Percentiles rank a stretch among this genome's conserved stretches.
These are phyloP conservation scores for Rhizophagus sp. DNA, from an alignment of 192 early-diverging fungal genomes.

Conservation along the genomic window DNA sequence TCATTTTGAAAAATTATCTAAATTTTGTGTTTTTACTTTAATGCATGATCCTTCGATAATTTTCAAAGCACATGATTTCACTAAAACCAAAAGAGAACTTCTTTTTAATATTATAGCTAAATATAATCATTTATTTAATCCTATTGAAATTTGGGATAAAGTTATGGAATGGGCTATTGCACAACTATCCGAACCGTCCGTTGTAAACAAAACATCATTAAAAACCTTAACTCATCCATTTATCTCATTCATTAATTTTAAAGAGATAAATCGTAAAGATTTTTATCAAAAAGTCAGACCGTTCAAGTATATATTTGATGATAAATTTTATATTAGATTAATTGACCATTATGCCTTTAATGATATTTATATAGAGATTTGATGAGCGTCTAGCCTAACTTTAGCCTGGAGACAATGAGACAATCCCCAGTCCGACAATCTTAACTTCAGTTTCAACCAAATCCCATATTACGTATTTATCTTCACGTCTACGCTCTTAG, in stretches of 20 bases:
- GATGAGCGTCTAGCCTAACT: too few relatives aligned
- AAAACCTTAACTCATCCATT: neutral
- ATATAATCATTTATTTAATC: neutral
- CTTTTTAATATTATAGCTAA: neutral
- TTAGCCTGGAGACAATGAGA: too few relatives aligned
- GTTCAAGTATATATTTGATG: neutral
- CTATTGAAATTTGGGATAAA: neutral
- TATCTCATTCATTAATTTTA: neutral
- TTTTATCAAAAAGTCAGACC: constrained; percentile 4
- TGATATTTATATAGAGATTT: neutral
- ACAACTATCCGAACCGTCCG: neutral
- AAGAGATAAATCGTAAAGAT: neutral
- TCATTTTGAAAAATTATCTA: neutral
- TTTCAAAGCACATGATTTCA: neutral
- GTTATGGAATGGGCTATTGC: neutral
- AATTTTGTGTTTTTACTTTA: neutral
- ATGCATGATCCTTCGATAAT: neutral
- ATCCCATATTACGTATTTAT: too few relatives aligned
- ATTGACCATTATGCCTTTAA: neutral
- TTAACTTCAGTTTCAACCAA: too few relatives aligned
- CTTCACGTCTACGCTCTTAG: too few relatives aligned
- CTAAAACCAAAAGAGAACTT: neutral
- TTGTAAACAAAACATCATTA: neutral
- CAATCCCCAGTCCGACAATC: too few relatives aligned
- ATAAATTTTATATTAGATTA: neutral